Percentiles rank a stretch among this genome's conserved stretches.
These are phyloP conservation scores for Phytophthora nicotianae DNA, from an alignment of 352 stramenopile species.

Conservation along the genomic window DNA sequence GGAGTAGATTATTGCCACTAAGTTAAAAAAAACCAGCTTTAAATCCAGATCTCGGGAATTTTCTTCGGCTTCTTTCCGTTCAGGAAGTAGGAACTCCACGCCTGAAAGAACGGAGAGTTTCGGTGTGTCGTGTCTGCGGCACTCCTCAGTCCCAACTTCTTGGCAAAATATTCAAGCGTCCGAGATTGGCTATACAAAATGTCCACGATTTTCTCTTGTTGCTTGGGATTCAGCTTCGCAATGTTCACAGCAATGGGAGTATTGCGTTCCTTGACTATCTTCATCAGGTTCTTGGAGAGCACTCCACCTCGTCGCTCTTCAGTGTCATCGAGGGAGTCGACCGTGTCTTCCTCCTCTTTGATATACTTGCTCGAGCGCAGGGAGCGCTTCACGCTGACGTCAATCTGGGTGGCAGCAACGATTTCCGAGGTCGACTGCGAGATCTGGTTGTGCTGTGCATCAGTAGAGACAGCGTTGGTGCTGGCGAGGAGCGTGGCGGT, in stretches of 20 bases:
- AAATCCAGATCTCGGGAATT: constrained; percentile 1
- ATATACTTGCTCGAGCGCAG: constrained; percentile 5
- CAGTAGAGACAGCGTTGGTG: constrained; percentile 4
- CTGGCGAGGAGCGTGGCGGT: constrained; percentile 2
- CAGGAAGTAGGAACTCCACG: neutral
- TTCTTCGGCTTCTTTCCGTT: constrained; percentile 9
- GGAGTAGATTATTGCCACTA: neutral
- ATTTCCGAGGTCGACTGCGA: neutral
- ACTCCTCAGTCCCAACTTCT: constrained; percentile 11
- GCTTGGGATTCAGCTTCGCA: neutral
- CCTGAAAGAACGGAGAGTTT: neutral
- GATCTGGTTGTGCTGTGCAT: neutral
- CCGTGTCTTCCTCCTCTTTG: constrained; percentile 3
- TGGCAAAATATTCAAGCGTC: constrained; percentile 7
- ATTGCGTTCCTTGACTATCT: neutral
- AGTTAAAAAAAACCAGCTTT: neutral
- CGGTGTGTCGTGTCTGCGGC: neutral
- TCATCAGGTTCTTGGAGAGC: neutral
- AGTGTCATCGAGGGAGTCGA: constrained; percentile 4
- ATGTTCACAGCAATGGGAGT: neutral
- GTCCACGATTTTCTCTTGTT: neutral
- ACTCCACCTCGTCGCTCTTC: constrained; percentile 6
- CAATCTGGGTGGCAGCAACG: neutral
- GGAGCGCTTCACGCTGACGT: constrained; percentile 8
- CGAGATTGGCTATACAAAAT: neutral